Evolutionary conservation across 371 early-diverging fungal genomes (phyloP), one percentile per base, ranked within the genome.

Genomic region (Sporodiniella umbellata): DNA sequence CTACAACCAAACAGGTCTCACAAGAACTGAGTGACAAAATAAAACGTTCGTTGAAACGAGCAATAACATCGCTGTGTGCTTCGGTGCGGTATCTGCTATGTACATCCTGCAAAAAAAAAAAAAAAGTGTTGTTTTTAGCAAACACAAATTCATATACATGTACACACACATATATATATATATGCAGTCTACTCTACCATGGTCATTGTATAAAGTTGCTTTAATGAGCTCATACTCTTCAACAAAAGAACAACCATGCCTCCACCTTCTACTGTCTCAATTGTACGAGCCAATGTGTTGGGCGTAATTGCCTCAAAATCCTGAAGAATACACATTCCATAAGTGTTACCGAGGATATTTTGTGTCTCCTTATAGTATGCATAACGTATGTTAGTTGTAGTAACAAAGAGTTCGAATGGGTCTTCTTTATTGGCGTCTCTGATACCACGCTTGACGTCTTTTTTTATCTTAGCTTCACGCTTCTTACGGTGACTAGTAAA

Each of bases 251-350:
- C 90, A 31, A 99, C 90, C 50, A 96, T 79, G 39, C 99, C 99
- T 43, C 99, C 99, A 33, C 99, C 99, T 72, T 96, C 94, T 2
- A 99, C 98, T 3, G 99, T 99, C 73, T 99, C 99, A 44, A 99
- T 88, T 1, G 99, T 95, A 42, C 95, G 85, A 22, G 99, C 99
- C 31, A 99, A 76, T 25, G 98, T 71, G 70, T 99, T 99, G 47
- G 99, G 99, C 15, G 99, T 99, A 52, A 99, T 77, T 10, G 97
- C 95, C 64, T 98, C 98, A 70, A 99, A 99, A 78, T 99, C 99
- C 83, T 99, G 98, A 30, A 99, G 75, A 37, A 99, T 88, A 56
- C 96, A 95, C 95, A 99, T 95, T 33, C 99, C 99, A 59, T 87
- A 99, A 18, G 99, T 99, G 64, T 95, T 92, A 70, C 99, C 99